Evolutionary conservation across 2,329 filamentous ascomycete genomes (phyloP).

Genomic region (Diaporthe capsici): DNA sequence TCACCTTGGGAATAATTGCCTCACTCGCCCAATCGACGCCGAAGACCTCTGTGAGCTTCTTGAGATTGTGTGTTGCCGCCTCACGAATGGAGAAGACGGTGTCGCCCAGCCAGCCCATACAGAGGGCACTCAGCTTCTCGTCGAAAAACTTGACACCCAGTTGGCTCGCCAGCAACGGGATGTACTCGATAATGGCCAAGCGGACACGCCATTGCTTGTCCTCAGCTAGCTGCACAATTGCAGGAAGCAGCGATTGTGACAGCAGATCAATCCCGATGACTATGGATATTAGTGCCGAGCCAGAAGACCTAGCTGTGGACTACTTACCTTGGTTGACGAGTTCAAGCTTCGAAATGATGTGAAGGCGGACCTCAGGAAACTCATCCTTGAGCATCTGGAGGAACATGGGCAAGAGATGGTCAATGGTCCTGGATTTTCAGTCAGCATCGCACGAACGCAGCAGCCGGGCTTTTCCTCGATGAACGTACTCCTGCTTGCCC

Average conservation of each 20-base stretch:
- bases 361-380: slow-evolving; percentile 96
- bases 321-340: slow-evolving; percentile 90
- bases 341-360: slow-evolving; percentile 99
- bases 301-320: not conserved
- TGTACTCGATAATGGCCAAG: slow-evolving; percentile 99
- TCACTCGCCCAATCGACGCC: slow-evolving; percentile 97
- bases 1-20: slow-evolving; percentile 98
- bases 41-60: slow-evolving; percentile 98
- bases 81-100: slow-evolving; percentile 99
- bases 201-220: slow-evolving; percentile 99
- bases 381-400: slow-evolving; percentile 99
- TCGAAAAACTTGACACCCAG: slow-evolving; percentile 98
- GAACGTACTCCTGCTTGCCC: slow-evolving; percentile 92
- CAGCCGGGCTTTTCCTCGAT: not conserved
- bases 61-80: slow-evolving; percentile 95
- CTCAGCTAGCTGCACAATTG: slow-evolving; percentile 96
- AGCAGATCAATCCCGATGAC: slow-evolving; percentile 98
- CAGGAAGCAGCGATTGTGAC: slow-evolving; percentile 95
- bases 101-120: slow-evolving; percentile 98
- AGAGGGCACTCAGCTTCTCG: slow-evolving; percentile 93
- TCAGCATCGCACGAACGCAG: slow-evolving; percentile 39
- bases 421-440: slow-evolving; percentile 79
- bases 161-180: slow-evolving; percentile 94
- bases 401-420: slow-evolving; percentile 98
- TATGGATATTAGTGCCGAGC: slow-evolving; percentile 30